Evolutionary conservation across 1,284 basidiomycete genomes (phyloP), one percentile per base, ranked within the genome.

Genomic region (Takashimella koratensis): DNA sequence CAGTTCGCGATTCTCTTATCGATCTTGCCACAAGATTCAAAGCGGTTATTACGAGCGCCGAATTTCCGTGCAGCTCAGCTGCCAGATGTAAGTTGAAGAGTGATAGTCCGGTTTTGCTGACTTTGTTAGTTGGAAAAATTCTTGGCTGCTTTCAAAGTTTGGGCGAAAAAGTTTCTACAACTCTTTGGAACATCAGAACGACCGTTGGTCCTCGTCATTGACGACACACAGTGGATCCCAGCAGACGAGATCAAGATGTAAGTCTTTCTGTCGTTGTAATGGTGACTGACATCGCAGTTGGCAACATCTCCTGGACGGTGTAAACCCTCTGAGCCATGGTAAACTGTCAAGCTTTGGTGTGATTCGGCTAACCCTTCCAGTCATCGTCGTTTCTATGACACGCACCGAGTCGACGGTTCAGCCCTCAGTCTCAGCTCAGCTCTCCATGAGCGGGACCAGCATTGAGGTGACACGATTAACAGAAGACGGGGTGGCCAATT

Each of bases 191-290:
- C 67, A 1, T 39, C 49, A 1, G 11, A 45, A 1, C 58, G 70
- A 3, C 74, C 74, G 0, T 56, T 76, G 8, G 51, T 76, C 3
- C 57, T 74, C 8, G 36, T 71, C 11, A 39, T 76, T n/a, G 72
- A 74, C 55, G 71, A 76, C 47, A 59, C 64, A 3, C 73, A 76
- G 47, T 75, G 72, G 71, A 55, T 71, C 20, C 53, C 63, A 0
- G 41, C 51, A 2, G 66, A 67, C n/a, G 70, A 73, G 46, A 47
- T 64, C 2, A 56, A 61, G 2, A 51, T 70, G 42, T 68, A 57
- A 56, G 59, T 51, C n/a, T n/a, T n/a, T n/a, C n/a, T 36, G 44
- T 21, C 4, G 8, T 20, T 22, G n/a, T 11, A 36, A 13, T 24
- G 11, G 40, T 26, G 36, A 12, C n/a, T 57, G 20, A 36, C 43